Base-by-base conservation (phyloP, 2,329 filamentous ascomycete genomes). In the Septoria petroselini region DNA sequence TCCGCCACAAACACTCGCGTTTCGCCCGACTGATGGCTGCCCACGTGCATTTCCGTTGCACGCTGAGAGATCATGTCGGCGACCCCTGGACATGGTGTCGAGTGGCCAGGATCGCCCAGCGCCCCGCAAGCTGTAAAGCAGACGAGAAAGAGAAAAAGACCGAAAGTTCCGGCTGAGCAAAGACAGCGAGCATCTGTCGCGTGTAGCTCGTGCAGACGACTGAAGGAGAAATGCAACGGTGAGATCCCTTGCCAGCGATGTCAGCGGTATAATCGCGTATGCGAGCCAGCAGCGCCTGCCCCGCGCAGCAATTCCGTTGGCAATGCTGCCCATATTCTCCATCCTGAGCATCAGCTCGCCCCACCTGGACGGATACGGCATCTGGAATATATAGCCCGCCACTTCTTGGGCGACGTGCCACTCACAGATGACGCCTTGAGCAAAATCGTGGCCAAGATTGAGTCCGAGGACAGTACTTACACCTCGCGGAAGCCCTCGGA, bases 151-250 rank as follows among this genome's bases (percentile, higher is more conserved):
- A 38, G 54, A 6, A 56, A 56, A 31, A 31, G 54, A 15, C 54
- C 54, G 3, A 48, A 52, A 27, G 54, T 56, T 30, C 54, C 54
- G 17, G 43, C 48, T n/a, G 46, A 56, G 21, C 54, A 56, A 37
- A 50, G 54, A 4, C 54, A 53, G 27, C 42, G 54, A 17, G 51
- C 54, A 25, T 25, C 42, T 11, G 50, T 56, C 8, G 54, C 54
- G 3, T 56, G 52, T 29, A 38, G 41, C 14, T 44, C 38, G 9
- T 53, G 37, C 31, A 34, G 55, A 25, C 45, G 52, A 18, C 45
- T 59, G 7, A 59, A 59, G 39, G 57, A 58, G 29, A 61, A 54
- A 34, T 48, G 55, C 33, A 50, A 58, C 39, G 52, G 57, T 46
- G 47, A 45, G 23, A 33, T 50, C 5, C 57, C 53, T 18, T 58